Evolutionary conservation across 371 early-diverging fungal genomes (phyloP).

Genomic region (Apophysomyces variabilis): DNA sequence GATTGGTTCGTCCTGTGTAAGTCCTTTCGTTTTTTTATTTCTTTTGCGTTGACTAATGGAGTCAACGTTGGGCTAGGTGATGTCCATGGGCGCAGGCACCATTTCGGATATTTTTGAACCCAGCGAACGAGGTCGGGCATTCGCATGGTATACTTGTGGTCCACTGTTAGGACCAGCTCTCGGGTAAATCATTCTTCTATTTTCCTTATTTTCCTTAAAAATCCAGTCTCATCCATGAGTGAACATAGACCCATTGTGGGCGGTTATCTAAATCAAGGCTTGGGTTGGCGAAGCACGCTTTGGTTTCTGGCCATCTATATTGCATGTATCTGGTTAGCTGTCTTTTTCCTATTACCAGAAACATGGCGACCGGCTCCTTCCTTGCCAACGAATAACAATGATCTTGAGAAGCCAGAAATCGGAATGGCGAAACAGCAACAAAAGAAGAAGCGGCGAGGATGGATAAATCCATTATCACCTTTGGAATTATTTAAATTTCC

Average conservation of each 20-base stretch:
- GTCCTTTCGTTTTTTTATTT: not conserved
- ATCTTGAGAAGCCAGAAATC: not conserved
- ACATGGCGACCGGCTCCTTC: conserved; percentile 26
- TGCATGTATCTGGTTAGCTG: conserved; percentile 27
- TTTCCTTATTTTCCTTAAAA: not conserved
- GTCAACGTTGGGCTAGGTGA: conserved; percentile 19
- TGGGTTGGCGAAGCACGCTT: conserved; percentile 53
- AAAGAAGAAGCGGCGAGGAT: not conserved
- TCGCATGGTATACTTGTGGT: conserved; percentile 41
- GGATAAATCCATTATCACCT: conserved; percentile 39
- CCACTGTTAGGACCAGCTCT: conserved; percentile 37
- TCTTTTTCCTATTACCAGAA: conserved; percentile 49
- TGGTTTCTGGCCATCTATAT: conserved; percentile 38
- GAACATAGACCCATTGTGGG: conserved; percentile 46
- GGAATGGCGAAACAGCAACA: not conserved
- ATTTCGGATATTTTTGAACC: conserved; percentile 48
- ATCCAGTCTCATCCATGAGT: no score
- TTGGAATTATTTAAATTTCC: conserved; percentile 30
- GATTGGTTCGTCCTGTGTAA: conserved; percentile 32
- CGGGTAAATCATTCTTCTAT: conserved; percentile 10
- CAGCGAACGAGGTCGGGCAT: conserved; percentile 44
- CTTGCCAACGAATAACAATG: not conserved
- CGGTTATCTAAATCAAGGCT: conserved; percentile 46
- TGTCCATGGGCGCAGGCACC: conserved; percentile 53
- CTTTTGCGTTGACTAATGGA: not conserved